These are phyloP conservation scores for Mycena rosella DNA, from an alignment of 768 basidiomycete species.

Conservation along the genomic window DNA sequence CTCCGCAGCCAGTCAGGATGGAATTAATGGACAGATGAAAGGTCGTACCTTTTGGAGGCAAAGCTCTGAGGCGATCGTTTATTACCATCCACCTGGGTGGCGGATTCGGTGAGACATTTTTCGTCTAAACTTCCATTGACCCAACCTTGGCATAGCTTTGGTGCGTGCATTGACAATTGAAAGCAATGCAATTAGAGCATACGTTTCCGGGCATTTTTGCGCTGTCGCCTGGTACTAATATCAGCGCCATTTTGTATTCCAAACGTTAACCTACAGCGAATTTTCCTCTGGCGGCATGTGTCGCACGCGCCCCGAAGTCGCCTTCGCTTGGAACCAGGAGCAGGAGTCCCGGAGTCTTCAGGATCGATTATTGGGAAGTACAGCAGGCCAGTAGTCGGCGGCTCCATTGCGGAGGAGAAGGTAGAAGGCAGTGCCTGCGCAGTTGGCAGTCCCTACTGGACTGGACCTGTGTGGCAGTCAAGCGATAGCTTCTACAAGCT, in stretches of 20 bases:
- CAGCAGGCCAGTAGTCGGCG: conserved; percentile 24
- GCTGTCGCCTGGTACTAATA: conserved; percentile 54
- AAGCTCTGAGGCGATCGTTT: neutral
- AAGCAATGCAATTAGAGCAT: conserved; percentile 61
- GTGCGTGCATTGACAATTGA: conserved; percentile 55
- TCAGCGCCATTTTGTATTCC: neutral
- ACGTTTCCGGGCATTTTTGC: conserved; percentile 56
- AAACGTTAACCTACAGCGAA: conserved; percentile 21
- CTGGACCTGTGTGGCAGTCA: too few relatives aligned
- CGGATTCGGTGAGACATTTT: neutral
- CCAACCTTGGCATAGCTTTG: conserved; percentile 15
- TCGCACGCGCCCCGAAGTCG: conserved; percentile 33
- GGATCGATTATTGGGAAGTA: conserved; percentile 23
- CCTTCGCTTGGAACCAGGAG: conserved; percentile 33
- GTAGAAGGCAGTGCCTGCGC: too few relatives aligned
- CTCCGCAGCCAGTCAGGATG: neutral
- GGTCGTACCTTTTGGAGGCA: neutral
- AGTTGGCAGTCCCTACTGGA: too few relatives aligned
- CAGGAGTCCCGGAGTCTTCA: conserved; percentile 7
- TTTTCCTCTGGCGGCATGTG: conserved; percentile 21
- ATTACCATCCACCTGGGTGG: neutral
- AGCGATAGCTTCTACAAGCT: too few relatives aligned
- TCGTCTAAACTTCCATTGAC: neutral
- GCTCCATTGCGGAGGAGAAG: conserved; percentile 9
- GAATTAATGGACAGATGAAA: neutral